A percentile compares a stretch with the other conserved stretches of the same genome.
Evolutionary conservation across 257 asterid species (phyloP).

Genomic region (Thymus mandschuricus): DNA sequence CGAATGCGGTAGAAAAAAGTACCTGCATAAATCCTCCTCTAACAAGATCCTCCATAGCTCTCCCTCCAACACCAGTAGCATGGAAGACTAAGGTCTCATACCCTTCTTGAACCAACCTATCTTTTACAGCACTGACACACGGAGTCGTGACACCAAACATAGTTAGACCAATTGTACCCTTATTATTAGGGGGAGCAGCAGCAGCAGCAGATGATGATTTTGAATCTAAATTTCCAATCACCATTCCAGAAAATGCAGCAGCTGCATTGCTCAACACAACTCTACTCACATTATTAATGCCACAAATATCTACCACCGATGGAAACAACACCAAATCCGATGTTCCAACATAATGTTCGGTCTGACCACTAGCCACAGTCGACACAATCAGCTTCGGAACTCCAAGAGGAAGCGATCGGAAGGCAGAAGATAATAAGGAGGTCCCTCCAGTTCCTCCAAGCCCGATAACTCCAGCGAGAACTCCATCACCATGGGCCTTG

Average conservation of each 20-base stretch:
- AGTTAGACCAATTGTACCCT: constrained; percentile 81
- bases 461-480: constrained; percentile 81
- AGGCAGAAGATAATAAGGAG: constrained; percentile 79
- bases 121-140: constrained; percentile 81
- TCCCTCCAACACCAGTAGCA: constrained; percentile 98
- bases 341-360: constrained; percentile 87
- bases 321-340: constrained; percentile 97
- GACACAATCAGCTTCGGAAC: constrained; percentile 81
- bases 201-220: constrained; percentile 27
- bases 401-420: constrained; percentile 85
- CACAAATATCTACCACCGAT: constrained; percentile 95
- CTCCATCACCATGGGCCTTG: constrained; percentile 44
- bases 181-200: constrained; percentile 33
- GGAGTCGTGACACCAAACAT: constrained; percentile 98
- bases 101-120: constrained; percentile 79
- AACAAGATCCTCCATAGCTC: constrained; percentile 98
- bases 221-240: constrained; percentile 53
- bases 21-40: constrained; percentile 90
- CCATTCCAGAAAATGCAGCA: constrained; percentile 93
- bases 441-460: constrained; percentile 99
- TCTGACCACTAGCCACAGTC: constrained; percentile 93
- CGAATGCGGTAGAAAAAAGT: neutral
- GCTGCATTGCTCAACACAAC: constrained; percentile 75
- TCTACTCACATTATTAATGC: constrained; percentile 84
- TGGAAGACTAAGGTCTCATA: constrained; percentile 86